Percentiles rank a stretch among this genome's conserved stretches.
Evolutionary conservation across 805 yeast genomes (phyloP).

Genomic region (Scheffersomyces spartinae): DNA sequence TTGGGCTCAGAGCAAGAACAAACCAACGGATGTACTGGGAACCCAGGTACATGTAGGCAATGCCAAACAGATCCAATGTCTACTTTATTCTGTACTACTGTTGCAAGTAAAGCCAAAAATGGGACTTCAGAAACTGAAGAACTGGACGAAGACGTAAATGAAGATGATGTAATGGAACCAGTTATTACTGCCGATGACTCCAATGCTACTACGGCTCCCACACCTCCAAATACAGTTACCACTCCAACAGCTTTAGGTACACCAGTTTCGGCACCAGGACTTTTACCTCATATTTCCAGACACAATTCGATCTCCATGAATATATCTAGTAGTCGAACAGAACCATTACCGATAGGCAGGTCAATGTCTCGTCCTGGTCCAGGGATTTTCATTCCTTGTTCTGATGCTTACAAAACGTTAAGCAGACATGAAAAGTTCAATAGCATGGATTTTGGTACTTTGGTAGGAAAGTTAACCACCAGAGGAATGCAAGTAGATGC

Average conservation of each 20-base stretch:
- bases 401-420: conserved; percentile 82
- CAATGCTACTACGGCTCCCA: conserved; percentile 8
- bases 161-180: conserved; percentile 2
- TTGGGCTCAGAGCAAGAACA: conserved; percentile 8
- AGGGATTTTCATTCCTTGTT: conserved; percentile 69
- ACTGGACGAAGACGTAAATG: not conserved
- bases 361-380: too few relatives aligned
- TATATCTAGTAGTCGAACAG: too few relatives aligned
- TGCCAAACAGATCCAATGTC: conserved; percentile 84
- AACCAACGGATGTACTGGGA: conserved; percentile 57
- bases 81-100: conserved; percentile 77
- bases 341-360: too few relatives aligned
- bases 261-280: conserved; percentile 3
- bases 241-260: conserved; percentile 11
- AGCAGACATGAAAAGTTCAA: conserved; percentile 72
- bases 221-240: conserved; percentile 10
- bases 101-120: conserved; percentile 43
- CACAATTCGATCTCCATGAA: too few relatives aligned
- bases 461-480: conserved; percentile 67
- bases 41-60: conserved; percentile 78
- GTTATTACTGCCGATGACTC: conserved; percentile 6
- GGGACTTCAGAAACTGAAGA: conserved; percentile 2
- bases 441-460: conserved; percentile 57
- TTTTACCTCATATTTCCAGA: not conserved
- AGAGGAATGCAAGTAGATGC: conserved; percentile 87